Evolutionary conservation across 495 filamentous ascomycete genomes (phyloP).

Genomic region (Penicillium flavigenum): DNA sequence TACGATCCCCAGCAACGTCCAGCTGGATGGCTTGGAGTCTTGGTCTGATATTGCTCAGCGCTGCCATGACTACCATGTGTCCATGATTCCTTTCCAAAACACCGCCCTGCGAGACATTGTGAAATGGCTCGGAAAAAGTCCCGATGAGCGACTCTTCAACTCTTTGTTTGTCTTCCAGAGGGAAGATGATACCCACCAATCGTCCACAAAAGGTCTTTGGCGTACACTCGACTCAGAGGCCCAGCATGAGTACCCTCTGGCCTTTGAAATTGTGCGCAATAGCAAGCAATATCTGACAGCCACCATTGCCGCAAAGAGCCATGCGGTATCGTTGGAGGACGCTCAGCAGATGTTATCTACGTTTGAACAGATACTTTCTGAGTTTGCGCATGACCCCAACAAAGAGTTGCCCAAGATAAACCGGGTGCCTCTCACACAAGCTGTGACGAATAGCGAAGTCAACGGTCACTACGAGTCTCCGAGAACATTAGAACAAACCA

Average conservation of each 20-base stretch:
- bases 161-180: constrained; percentile 65
- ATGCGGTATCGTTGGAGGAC: constrained; percentile 19
- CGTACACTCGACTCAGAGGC: constrained; percentile 48
- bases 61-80: constrained; percentile 42
- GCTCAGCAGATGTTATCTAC: constrained; percentile 24
- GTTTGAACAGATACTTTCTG: constrained; percentile 28
- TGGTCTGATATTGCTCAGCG: constrained; percentile 37
- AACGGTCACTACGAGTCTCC: background rate
- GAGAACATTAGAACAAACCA: background rate
- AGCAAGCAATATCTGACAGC: constrained; percentile 45
- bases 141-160: constrained; percentile 43
- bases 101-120: constrained; percentile 47
- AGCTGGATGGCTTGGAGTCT: constrained; percentile 27
- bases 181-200: constrained; percentile 18
- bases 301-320: constrained; percentile 51
- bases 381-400: constrained; percentile 25
- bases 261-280: constrained; percentile 65
- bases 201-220: constrained; percentile 51
- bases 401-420: constrained; percentile 20
- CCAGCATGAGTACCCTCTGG: constrained; percentile 67
- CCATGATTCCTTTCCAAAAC: constrained; percentile 46
- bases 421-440: background rate
- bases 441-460: constrained; percentile 8
- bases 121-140: constrained; percentile 41
- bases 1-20: constrained; percentile 73